Conservation (phyloP, 2,329 filamentous ascomycete species). For the Calonectria hawksworthii region DNA sequence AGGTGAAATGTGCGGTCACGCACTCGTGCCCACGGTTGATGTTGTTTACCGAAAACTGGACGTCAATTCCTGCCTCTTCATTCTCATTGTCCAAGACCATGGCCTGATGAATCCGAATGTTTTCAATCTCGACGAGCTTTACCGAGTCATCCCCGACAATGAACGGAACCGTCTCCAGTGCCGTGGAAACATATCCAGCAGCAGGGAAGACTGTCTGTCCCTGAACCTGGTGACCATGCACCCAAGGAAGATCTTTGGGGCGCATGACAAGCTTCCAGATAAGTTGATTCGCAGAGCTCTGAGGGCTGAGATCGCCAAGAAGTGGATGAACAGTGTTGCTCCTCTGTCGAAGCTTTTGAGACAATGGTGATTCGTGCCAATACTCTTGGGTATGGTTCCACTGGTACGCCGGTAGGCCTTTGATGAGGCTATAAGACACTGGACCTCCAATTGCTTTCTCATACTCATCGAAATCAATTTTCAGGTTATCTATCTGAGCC, state of each 20-base stretch:
- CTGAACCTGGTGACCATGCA: slow-evolving; percentile 53
- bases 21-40: background rate
- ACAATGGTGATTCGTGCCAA: background rate
- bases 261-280: slow-evolving; percentile 45
- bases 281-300: slow-evolving; percentile 23
- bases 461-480: background rate
- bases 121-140: background rate
- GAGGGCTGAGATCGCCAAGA: background rate
- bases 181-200: slow-evolving; percentile 55
- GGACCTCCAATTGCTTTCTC: background rate
- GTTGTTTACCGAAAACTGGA: background rate
- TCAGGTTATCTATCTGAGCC: background rate
- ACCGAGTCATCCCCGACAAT: slow-evolving; percentile 3
- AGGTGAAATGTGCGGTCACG: background rate
- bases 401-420: background rate
- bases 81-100: slow-evolving; percentile 36
- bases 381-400: background rate
- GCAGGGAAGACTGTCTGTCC: slow-evolving; percentile 55
- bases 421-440: background rate
- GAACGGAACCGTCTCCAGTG: slow-evolving; percentile 46
- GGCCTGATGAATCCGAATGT: slow-evolving; percentile 4
- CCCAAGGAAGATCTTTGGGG: slow-evolving; percentile 52
- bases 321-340: background rate
- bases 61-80: background rate
- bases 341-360: background rate